A percentile compares a stretch with the other conserved stretches of the same genome.
Evolutionary conservation across 2,329 filamentous ascomycete species (phyloP).

Genomic region (Epichloe gansuensis): DNA sequence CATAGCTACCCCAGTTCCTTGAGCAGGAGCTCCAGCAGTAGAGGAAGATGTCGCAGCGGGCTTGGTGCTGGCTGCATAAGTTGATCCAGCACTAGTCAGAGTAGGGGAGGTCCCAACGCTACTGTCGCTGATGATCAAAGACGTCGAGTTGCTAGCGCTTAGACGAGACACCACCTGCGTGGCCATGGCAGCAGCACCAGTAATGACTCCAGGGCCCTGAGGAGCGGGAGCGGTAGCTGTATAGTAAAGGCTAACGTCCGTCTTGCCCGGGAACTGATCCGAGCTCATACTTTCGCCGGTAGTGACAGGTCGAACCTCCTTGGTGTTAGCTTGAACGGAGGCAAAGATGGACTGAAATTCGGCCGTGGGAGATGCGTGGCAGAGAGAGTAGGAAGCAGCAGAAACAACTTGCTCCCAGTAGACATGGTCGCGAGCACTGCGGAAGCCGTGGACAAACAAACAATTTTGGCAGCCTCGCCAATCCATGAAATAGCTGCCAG

Average conservation of each 20-base stretch:
- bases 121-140: constrained; percentile 5
- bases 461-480: constrained; percentile 31
- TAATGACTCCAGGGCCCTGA: constrained; percentile 30
- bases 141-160: constrained; percentile 2
- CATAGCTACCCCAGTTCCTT: constrained; percentile 12
- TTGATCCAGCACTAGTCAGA: not conserved
- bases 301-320: constrained; percentile 12
- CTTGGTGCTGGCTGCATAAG: not conserved
- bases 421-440: constrained; percentile 21
- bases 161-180: constrained; percentile 14
- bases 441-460: constrained; percentile 27
- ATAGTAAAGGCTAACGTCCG: constrained; percentile 31
- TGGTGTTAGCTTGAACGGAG: constrained; percentile 15
- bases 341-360: constrained; percentile 22
- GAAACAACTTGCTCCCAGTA: constrained; percentile 24
- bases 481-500: constrained; percentile 29
- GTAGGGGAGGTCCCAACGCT: not conserved
- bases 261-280: constrained; percentile 23
- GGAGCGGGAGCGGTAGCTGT: constrained; percentile 19
- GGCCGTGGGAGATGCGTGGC: constrained; percentile 26
- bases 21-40: constrained; percentile 15
- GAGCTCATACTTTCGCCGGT: constrained; percentile 18
- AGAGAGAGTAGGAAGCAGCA: constrained; percentile 23
- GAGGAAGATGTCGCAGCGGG: not conserved
- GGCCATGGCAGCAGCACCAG: constrained; percentile 25